phyloP scores from a whole-genome alignment of 2,329 filamentous ascomycete species.

The Botrytis pseudocinerea region DNA sequence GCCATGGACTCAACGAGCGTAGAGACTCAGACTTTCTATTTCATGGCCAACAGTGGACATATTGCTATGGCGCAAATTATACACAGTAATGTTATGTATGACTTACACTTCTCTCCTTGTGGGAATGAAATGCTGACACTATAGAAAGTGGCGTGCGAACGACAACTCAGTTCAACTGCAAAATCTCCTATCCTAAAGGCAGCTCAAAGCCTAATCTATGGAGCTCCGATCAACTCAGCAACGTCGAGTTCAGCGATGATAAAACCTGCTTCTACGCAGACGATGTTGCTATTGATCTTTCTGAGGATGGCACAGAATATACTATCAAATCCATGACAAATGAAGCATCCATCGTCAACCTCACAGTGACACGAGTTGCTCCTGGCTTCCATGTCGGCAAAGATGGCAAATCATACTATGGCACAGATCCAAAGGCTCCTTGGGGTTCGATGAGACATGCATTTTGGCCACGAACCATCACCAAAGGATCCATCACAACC shows the following conservation, averaged over 20 bases:
- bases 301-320: slow-evolving; percentile 78
- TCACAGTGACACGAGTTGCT: slow-evolving; percentile 73
- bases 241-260: slow-evolving; percentile 82
- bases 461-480: slow-evolving; percentile 88
- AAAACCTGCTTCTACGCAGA: slow-evolving; percentile 83
- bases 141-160: slow-evolving; percentile 75
- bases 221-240: slow-evolving; percentile 76
- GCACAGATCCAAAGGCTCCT: slow-evolving; percentile 79
- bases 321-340: slow-evolving; percentile 89
- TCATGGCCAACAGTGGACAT: slow-evolving; percentile 75
- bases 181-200: slow-evolving; percentile 76
- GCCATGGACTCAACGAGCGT: slow-evolving; percentile 82
- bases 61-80: slow-evolving; percentile 86
- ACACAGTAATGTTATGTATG: slow-evolving; percentile 95
- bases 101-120: slow-evolving; percentile 21
- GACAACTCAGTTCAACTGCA: slow-evolving; percentile 91
- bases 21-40: slow-evolving; percentile 94
- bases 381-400: slow-evolving; percentile 85
- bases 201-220: slow-evolving; percentile 74
- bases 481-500: slow-evolving; percentile 82
- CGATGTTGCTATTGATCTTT: slow-evolving; percentile 80
- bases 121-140: slow-evolving; percentile 33
- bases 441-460: slow-evolving; percentile 92
- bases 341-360: slow-evolving; percentile 76
- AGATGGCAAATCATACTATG: slow-evolving; percentile 80